Evolutionary conservation across 176 grass and related monocot species (phyloP).

Genomic region (Oryza meridionalis): DNA sequence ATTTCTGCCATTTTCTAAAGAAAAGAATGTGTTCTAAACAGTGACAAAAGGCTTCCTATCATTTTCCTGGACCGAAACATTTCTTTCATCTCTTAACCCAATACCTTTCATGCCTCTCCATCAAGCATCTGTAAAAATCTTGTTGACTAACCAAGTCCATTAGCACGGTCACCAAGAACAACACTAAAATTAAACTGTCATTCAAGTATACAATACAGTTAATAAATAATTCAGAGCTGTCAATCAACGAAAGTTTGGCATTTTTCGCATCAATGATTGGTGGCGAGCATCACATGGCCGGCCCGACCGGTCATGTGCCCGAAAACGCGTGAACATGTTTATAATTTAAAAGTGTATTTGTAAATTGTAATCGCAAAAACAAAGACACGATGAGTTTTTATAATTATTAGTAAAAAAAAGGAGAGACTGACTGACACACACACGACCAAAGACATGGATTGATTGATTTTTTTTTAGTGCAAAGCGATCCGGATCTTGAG

Average conservation of each 20-base stretch:
- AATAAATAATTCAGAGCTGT: not conserved
- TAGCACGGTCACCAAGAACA: not conserved
- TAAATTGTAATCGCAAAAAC: not conserved
- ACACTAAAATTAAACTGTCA: not conserved
- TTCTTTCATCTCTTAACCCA: too few relatives aligned
- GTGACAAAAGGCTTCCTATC: too few relatives aligned
- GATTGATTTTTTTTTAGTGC: not conserved
- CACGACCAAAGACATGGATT: not conserved
- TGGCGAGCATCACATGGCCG: slow-evolving; percentile 39
- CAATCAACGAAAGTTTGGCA: slow-evolving; percentile 5
- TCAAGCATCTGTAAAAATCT: not conserved
- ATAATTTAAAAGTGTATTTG: too few relatives aligned
- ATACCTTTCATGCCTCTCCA: not conserved
- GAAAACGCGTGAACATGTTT: slow-evolving; percentile 29
- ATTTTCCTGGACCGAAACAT: too few relatives aligned
- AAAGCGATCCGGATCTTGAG: not conserved
- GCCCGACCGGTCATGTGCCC: slow-evolving; percentile 29
- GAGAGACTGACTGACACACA: slow-evolving; percentile 4
- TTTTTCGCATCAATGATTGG: slow-evolving; percentile 23
- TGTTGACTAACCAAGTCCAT: not conserved
- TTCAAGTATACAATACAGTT: not conserved
- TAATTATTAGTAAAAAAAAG: not conserved
- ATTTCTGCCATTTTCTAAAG: too few relatives aligned
- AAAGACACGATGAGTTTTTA: not conserved
- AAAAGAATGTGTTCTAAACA: too few relatives aligned